A percentile compares a stretch with the other conserved stretches of the same genome.
phyloP scores from a whole-genome alignment of 805 yeast species.

The Kazachstania psychrophila region DNA sequence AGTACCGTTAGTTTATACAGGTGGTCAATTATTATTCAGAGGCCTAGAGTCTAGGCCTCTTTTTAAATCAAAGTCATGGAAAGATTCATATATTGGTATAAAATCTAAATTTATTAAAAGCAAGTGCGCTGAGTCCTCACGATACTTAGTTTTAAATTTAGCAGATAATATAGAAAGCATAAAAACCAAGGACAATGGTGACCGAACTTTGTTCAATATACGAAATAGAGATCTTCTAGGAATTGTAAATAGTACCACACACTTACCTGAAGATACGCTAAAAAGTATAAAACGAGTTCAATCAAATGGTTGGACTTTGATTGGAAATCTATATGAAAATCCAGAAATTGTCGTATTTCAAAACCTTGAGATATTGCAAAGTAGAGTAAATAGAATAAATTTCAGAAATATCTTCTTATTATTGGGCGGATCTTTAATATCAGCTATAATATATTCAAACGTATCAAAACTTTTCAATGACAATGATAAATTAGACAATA shows the following conservation, averaged over 20 bases:
- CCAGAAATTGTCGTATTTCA: slow-evolving; percentile 17
- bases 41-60: background rate
- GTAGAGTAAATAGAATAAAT: too few species aligned
- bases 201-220: slow-evolving; percentile 12
- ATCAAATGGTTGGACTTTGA: slow-evolving; percentile 19
- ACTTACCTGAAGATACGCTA: slow-evolving; percentile 21
- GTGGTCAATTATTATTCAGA: slow-evolving; percentile 15
- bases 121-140: background rate
- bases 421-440: background rate
- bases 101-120: too few species aligned
- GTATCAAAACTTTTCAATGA: too few species aligned
- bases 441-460: too few species aligned
- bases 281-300: slow-evolving; percentile 15
- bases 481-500: too few species aligned
- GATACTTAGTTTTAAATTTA: slow-evolving; percentile 11
- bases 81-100: background rate
- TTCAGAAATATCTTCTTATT: background rate
- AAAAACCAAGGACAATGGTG: slow-evolving; percentile 7
- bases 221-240: slow-evolving; percentile 20
- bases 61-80: background rate
- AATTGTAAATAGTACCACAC: slow-evolving; percentile 18
- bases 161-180: slow-evolving; percentile 5
- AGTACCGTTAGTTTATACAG: slow-evolving; percentile 10
- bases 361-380: too few species aligned
- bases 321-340: slow-evolving; percentile 19